A percentile compares a stretch with the other conserved stretches of the same genome.
These are phyloP conservation scores for Pseudophaeomoniella oleicola DNA, from an alignment of 2,329 filamentous ascomycete species.

Conservation along the genomic window DNA sequence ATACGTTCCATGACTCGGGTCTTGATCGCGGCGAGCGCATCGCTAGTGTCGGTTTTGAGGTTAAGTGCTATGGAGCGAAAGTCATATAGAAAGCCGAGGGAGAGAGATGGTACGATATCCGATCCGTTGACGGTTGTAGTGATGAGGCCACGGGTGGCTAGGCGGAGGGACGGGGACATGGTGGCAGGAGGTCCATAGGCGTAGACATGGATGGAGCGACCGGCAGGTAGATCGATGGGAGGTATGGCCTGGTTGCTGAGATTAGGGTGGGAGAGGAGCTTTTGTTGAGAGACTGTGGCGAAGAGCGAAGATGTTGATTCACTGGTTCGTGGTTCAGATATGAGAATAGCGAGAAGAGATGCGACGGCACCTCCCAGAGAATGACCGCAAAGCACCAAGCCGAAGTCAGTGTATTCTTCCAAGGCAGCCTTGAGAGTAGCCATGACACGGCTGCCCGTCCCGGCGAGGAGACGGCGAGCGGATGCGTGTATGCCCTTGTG, in stretches of 20 bases:
- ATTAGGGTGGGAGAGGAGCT: constrained; percentile 20
- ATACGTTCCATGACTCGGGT: constrained; percentile 52
- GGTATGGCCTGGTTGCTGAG: constrained; percentile 19
- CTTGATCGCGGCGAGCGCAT: constrained; percentile 52
- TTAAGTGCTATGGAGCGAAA: constrained; percentile 57
- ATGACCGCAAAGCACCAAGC: constrained; percentile 55
- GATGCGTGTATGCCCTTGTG: constrained; percentile 64
- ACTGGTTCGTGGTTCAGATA: constrained; percentile 42
- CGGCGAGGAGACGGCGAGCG: constrained; percentile 51
- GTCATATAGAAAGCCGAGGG: constrained; percentile 59
- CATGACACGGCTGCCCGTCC: constrained; percentile 52
- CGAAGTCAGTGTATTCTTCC: constrained; percentile 53
- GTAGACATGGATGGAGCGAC: constrained; percentile 63
- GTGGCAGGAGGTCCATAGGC: constrained; percentile 63
- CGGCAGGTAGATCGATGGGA: constrained; percentile 43
- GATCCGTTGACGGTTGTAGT: constrained; percentile 60
- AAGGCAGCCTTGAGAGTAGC: constrained; percentile 51
- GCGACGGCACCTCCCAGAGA: constrained; percentile 57
- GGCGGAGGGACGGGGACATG: constrained; percentile 54
- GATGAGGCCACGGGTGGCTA: constrained; percentile 57
- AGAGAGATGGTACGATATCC: constrained; percentile 60
- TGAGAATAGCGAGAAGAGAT: constrained; percentile 54
- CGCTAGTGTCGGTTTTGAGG: constrained; percentile 57
- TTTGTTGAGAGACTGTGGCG: constrained; percentile 42
- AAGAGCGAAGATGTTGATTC: constrained; percentile 42